phyloP scores from a whole-genome alignment of 768 basidiomycete species.

The Amanita exitialis region DNA sequence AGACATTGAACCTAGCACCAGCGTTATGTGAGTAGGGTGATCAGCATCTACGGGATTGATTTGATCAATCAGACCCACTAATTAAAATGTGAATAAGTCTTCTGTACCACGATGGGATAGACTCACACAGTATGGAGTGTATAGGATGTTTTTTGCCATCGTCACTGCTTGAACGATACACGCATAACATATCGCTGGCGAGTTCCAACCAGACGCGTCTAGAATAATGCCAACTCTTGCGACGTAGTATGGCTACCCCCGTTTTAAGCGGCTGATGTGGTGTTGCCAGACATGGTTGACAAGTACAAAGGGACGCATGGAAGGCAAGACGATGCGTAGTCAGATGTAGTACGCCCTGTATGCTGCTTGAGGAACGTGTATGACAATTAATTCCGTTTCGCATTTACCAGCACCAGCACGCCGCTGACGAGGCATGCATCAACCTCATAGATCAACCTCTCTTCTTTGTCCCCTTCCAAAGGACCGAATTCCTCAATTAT shows the following conservation, averaged over 20 bases:
- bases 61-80: constrained; percentile 40
- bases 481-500: constrained; percentile 50
- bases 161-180: constrained; percentile 44
- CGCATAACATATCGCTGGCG: constrained; percentile 48
- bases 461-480: constrained; percentile 31
- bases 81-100: neutral
- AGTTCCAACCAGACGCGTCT: constrained; percentile 54
- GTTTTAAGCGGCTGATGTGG: constrained; percentile 31
- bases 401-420: constrained; percentile 35
- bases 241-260: constrained; percentile 39
- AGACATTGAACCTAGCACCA: constrained; percentile 23
- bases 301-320: constrained; percentile 49
- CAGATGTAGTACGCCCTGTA: constrained; percentile 48
- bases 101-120: neutral
- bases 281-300: constrained; percentile 21
- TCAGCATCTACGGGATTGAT: constrained; percentile 33
- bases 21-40: constrained; percentile 30
- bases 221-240: constrained; percentile 33
- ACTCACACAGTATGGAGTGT: constrained; percentile 37
- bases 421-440: constrained; percentile 42
- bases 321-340: constrained; percentile 59
- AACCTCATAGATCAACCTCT: constrained; percentile 41
- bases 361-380: neutral
- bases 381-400: neutral
- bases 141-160: constrained; percentile 45